A percentile compares a stretch with the other conserved stretches of the same genome.
Conservation (phyloP, 768 basidiomycete genomes). For the Pulveroboletus frians region DNA sequence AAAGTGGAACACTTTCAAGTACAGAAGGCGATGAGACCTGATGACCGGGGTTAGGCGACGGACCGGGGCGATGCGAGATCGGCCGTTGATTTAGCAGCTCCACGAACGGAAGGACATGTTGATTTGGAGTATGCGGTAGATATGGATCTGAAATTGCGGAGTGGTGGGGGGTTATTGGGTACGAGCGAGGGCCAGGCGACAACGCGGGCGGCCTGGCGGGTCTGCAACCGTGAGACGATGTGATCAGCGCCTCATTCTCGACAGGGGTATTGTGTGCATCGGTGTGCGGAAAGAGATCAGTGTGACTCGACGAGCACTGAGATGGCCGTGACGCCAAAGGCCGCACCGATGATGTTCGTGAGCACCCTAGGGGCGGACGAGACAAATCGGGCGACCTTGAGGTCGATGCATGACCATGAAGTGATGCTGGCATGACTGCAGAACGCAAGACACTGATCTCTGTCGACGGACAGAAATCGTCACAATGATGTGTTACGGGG, state of each 20-base stretch:
- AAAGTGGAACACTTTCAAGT: conserved; percentile 53
- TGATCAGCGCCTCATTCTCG: conserved; percentile 44
- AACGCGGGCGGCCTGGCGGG: conserved; percentile 46
- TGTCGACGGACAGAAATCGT: conserved; percentile 29
- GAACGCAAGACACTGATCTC: conserved; percentile 21
- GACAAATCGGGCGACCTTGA: conserved; percentile 30
- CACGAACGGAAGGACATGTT: conserved; percentile 41
- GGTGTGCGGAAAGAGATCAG: conserved; percentile 15
- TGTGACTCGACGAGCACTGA: conserved; percentile 22
- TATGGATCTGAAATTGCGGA: conserved; percentile 47
- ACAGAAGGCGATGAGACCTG: conserved; percentile 33
- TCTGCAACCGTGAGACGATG: conserved; percentile 45
- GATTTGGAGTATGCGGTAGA: conserved; percentile 29
- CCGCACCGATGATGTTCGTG: conserved; percentile 29
- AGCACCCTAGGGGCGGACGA: conserved; percentile 28
- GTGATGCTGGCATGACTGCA: conserved; percentile 14
- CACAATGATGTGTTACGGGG: conserved; percentile 8
- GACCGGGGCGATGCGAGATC: conserved; percentile 36
- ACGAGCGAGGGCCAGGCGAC: conserved; percentile 37
- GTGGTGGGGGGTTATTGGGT: conserved; percentile 25
- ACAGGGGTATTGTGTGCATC: conserved; percentile 23
- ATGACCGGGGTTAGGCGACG: conserved; percentile 36
- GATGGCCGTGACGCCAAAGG: conserved; percentile 17
- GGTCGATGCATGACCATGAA: conserved; percentile 15
- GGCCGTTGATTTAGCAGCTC: conserved; percentile 43